A percentile compares a stretch with the other conserved stretches of the same genome.
Evolutionary conservation across 768 basidiomycete genomes (phyloP).

Genomic region (Boletus reticulatus): DNA sequence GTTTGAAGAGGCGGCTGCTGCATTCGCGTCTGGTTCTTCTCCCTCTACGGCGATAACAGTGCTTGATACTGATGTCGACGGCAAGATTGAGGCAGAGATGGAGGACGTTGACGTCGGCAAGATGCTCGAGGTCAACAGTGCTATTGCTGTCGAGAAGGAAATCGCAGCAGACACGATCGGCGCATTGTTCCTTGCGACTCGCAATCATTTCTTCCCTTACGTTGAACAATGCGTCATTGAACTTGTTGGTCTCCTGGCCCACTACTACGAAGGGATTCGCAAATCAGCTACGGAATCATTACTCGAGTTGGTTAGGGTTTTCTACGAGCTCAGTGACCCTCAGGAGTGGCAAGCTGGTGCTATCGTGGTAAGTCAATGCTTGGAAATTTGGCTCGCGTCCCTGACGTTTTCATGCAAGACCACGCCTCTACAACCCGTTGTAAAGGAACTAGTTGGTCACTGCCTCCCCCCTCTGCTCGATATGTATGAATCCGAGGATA

Average conservation of each 20-base stretch:
- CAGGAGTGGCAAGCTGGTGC: slow-evolving; percentile 81
- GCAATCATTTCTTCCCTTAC: slow-evolving; percentile 84
- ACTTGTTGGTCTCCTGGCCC: slow-evolving; percentile 74
- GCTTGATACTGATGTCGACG: slow-evolving; percentile 52
- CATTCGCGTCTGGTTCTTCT: slow-evolving; percentile 73
- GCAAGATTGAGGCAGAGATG: slow-evolving; percentile 58
- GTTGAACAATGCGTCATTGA: slow-evolving; percentile 81
- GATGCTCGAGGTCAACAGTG: slow-evolving; percentile 89
- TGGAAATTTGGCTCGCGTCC: background rate
- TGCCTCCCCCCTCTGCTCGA: slow-evolving; percentile 74
- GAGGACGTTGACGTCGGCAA: slow-evolving; percentile 85
- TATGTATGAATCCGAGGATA: slow-evolving; percentile 92
- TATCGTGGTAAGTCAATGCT: slow-evolving; percentile 47
- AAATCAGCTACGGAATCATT: slow-evolving; percentile 89
- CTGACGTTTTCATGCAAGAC: slow-evolving; percentile 29
- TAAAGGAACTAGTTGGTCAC: slow-evolving; percentile 77
- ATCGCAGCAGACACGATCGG: slow-evolving; percentile 97
- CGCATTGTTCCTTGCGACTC: slow-evolving; percentile 80
- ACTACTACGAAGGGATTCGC: slow-evolving; percentile 97
- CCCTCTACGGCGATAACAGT: slow-evolving; percentile 67
- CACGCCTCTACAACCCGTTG: slow-evolving; percentile 57
- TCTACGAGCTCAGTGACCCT: slow-evolving; percentile 84
- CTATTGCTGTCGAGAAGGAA: slow-evolving; percentile 98
- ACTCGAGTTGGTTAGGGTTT: slow-evolving; percentile 84
- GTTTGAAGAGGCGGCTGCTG: slow-evolving; percentile 52